A percentile compares a stretch with the other conserved stretches of the same genome.
These are phyloP conservation scores for Schwanniomyces yamadae DNA, from an alignment of 805 yeast species.

Conservation along the genomic window DNA sequence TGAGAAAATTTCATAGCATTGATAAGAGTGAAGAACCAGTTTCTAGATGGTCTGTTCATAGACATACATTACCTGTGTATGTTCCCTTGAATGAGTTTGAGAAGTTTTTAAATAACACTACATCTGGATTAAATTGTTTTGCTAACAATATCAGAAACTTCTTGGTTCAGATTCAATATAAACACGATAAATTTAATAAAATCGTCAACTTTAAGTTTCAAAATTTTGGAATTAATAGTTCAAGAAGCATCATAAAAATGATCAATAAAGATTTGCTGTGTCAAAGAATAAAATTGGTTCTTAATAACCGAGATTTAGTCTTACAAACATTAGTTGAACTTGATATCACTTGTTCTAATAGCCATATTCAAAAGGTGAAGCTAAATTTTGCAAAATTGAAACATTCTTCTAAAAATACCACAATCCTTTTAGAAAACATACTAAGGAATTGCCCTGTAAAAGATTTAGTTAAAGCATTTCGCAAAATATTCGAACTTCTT, in stretches of 20 bases:
- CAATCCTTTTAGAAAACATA: constrained; percentile 12
- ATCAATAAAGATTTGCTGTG: constrained; percentile 28
- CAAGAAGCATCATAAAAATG: constrained; percentile 9
- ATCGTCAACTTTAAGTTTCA: constrained; percentile 10
- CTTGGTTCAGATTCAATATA: constrained; percentile 28
- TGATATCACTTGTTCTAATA: constrained; percentile 21
- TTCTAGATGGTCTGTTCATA: constrained; percentile 28
- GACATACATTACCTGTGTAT: constrained; percentile 37
- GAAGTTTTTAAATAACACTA: constrained; percentile 11
- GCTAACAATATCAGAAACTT: constrained; percentile 20
- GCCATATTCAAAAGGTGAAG: constrained; percentile 14
- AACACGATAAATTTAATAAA: constrained; percentile 28
- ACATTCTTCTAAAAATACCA: constrained; percentile 4
- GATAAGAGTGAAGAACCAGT: constrained; percentile 7
- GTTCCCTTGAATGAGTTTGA: constrained; percentile 23
- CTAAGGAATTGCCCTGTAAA: constrained; percentile 13
- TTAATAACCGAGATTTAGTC: constrained; percentile 3
- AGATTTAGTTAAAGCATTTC: constrained; percentile 16
- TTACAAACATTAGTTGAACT: constrained; percentile 10
- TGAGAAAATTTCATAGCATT: constrained; percentile 15
- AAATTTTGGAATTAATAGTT: constrained; percentile 6
- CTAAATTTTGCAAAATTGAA: constrained; percentile 1
- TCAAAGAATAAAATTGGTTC: constrained; percentile 15
- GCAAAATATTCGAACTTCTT: constrained; percentile 10
- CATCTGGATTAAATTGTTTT: constrained; percentile 19